Percentiles rank a stretch among this genome's conserved stretches.
These are phyloP conservation scores for Hemileccinum impolitum DNA, from an alignment of 768 basidiomycete species.

Conservation along the genomic window DNA sequence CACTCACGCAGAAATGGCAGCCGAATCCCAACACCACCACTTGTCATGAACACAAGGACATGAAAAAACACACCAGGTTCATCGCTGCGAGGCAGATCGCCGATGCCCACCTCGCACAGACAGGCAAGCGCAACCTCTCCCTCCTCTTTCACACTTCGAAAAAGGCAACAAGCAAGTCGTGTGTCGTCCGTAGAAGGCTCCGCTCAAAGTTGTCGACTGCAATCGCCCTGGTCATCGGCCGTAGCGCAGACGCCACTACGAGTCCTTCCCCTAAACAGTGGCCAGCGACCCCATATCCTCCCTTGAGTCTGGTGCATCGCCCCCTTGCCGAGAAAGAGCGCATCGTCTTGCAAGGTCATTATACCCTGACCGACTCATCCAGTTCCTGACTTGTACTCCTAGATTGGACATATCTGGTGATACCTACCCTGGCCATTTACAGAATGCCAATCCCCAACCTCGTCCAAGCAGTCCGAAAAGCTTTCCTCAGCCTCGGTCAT, in stretches of 20 bases:
- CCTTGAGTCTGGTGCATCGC: conserved; percentile 1
- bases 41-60: background rate
- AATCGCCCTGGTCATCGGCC: conserved; percentile 17
- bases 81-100: conserved; percentile 3
- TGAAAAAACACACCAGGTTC: background rate
- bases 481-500: conserved; percentile 9
- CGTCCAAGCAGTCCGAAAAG: conserved; percentile 21
- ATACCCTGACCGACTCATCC: background rate
- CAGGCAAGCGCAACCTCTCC: conserved; percentile 11
- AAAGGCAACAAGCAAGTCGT: conserved; percentile 24
- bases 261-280: too few species aligned
- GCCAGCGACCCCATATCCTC: conserved; percentile 2
- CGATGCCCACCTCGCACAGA: conserved; percentile 4
- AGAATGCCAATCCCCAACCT: conserved; percentile 23
- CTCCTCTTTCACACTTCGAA: conserved; percentile 22
- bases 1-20: background rate
- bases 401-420: conserved; percentile 31
- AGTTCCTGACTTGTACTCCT: background rate
- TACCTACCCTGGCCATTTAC: conserved; percentile 24
- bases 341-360: conserved; percentile 19
- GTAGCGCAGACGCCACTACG: conserved; percentile 9
- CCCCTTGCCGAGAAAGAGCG: background rate
- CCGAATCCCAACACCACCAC: background rate
- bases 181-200: conserved; percentile 19
- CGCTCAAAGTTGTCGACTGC: conserved; percentile 21